A percentile compares a stretch with the other conserved stretches of the same genome.
Evolutionary conservation across 2,329 filamentous ascomycete genomes (phyloP).

Genomic region (Alternaria brassicae): DNA sequence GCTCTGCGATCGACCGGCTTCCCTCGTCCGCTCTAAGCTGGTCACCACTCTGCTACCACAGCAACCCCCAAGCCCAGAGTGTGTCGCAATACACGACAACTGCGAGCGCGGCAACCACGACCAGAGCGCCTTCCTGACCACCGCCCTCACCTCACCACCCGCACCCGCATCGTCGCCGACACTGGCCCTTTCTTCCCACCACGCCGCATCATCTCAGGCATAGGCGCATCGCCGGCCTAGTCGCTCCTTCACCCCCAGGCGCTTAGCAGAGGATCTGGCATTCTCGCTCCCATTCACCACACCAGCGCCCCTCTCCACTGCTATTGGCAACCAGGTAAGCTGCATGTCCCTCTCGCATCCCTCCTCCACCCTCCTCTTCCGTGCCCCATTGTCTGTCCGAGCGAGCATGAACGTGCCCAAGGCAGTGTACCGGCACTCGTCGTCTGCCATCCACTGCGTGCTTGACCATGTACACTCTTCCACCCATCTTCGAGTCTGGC

Average conservation of each 20-base stretch:
- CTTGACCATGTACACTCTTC: slow-evolving; percentile 17
- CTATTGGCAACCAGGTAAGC: slow-evolving; percentile 47
- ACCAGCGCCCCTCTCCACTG: slow-evolving; percentile 22
- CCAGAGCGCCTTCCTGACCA: slow-evolving; percentile 7
- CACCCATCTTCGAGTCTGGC: slow-evolving; percentile 10
- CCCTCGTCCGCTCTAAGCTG: slow-evolving; percentile 30
- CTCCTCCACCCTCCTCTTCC: slow-evolving; percentile 16
- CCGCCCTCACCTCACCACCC: slow-evolving; percentile 6
- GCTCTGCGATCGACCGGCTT: slow-evolving; percentile 38
- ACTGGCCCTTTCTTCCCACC: slow-evolving; percentile 28
- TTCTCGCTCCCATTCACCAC: slow-evolving; percentile 49
- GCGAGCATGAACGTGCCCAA: slow-evolving; percentile 11
- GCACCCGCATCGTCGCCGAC: slow-evolving; percentile 15
- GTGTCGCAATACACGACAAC: slow-evolving; percentile 21
- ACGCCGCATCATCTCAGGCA: slow-evolving; percentile 32
- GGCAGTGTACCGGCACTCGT: slow-evolving; percentile 14
- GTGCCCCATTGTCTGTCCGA: slow-evolving; percentile 6
- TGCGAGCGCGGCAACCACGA: slow-evolving; percentile 8
- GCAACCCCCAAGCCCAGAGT: background rate
- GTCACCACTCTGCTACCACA: slow-evolving; percentile 17
- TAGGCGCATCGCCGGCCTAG: slow-evolving; percentile 46
- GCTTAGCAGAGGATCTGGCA: slow-evolving; percentile 54
- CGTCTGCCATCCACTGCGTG: slow-evolving; percentile 16
- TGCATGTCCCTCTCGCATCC: slow-evolving; percentile 25
- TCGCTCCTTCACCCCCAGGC: slow-evolving; percentile 51